Percentiles rank a stretch among this genome's conserved stretches.
phyloP scores from a whole-genome alignment of 306 rosid species.

The Echinosophora koreensis region DNA sequence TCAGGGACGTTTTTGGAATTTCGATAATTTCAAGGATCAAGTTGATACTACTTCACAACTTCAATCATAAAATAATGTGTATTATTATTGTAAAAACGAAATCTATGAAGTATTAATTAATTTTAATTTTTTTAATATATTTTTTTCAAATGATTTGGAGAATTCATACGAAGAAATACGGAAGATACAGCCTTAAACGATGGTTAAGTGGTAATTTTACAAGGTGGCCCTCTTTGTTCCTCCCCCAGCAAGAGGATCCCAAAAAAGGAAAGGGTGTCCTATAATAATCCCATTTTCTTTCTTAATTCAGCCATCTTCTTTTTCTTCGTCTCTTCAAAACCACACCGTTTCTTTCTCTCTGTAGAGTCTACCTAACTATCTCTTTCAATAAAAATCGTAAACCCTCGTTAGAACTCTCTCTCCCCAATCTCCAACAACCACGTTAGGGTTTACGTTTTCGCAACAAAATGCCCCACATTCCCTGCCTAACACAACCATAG shows the following conservation, averaged over 20 bases:
- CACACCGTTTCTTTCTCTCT: not conserved
- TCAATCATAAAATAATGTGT: not conserved
- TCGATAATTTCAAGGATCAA: too few relatives aligned
- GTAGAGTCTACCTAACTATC: not conserved
- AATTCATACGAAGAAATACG: too few relatives aligned
- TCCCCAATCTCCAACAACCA: not conserved
- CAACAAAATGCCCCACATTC: conserved; percentile 44
- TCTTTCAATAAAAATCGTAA: not conserved
- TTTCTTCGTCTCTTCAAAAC: not conserved
- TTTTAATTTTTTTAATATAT: too few relatives aligned
- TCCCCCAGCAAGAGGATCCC: not conserved
- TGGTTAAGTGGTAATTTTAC: not conserved
- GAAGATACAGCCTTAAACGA: too few relatives aligned
- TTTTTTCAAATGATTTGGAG: too few relatives aligned
- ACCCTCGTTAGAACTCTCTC: not conserved
- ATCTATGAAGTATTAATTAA: too few relatives aligned
- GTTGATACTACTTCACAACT: too few relatives aligned
- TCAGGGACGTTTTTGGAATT: too few relatives aligned
- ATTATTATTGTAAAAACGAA: too few relatives aligned
- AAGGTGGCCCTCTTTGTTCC: not conserved
- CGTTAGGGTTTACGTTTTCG: conserved; percentile 58
- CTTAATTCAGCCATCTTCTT: not conserved
- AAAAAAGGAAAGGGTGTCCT: not conserved
- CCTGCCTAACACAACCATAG: conserved; percentile 34
- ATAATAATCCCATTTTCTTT: not conserved